Base-by-base conservation (phyloP, 1,284 basidiomycete species). In the Porodaedalea pini region DNA sequence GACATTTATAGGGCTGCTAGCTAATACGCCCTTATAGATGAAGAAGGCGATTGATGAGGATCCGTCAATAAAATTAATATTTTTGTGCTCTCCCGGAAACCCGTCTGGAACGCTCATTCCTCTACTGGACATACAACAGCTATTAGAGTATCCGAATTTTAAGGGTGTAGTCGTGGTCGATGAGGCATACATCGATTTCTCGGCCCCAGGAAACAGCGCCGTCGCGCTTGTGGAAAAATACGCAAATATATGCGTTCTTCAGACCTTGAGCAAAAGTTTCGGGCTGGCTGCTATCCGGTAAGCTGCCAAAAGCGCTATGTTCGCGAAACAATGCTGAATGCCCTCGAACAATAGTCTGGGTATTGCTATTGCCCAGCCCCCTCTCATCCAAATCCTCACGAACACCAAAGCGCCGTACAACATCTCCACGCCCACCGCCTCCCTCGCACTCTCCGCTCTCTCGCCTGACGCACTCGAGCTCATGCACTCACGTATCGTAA, bases 381-480 rank as follows among this genome's bases (percentile, higher is more conserved):
- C 91, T 0, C 76, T 98, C 17, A 88, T 98, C 49, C 95, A 96
- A 69, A 83, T 98, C 64, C 83, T 99, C 61, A 86, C 87, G 66
- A 99, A 98, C 72, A 92, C 96, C 53, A 99, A 99, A 72, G 97
- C 96, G 0, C 96, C 96, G 0, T 99, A 99, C 78, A 98, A 98
- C 72, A 88, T 99, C 64, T 96, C 94, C 11, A 83, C 89, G 0
- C 94, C 94, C 0, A 93, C 94, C 2, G 92, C 96, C 5, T 77
- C 84, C 48, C 82, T 98, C 29, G 94, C 94, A 0, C 74, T 88
- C 11, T 79, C 89, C 8, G 93, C 96, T 15, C 79, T 93, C 34
- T 84, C 88, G 0, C 76, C 83, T 0, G 67, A 73, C 11, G 87
- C 91, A 4, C 66, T 97, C 11, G 67, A 70, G 0, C 66, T 72